Evolutionary conservation across 345 rosid species (phyloP).

Genomic region (Boechera stricta): DNA sequence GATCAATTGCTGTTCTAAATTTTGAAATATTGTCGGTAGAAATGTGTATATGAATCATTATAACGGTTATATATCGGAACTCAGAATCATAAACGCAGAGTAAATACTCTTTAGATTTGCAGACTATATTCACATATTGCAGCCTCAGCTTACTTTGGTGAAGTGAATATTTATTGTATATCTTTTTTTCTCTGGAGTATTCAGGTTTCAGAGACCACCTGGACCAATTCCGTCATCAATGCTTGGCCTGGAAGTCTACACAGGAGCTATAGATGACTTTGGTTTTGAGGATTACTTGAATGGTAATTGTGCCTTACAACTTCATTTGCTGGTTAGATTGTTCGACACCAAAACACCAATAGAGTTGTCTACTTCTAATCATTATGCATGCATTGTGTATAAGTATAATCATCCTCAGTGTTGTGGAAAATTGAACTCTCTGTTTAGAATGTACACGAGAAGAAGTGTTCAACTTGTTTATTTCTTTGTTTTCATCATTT

Average conservation of each 20-base stretch:
- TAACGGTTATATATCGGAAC: neutral
- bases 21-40: neutral
- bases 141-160: neutral
- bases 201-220: slow-evolving; percentile 88
- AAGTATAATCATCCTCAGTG: neutral
- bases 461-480: neutral
- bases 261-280: slow-evolving; percentile 76
- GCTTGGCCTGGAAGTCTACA: slow-evolving; percentile 81
- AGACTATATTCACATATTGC: neutral
- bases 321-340: neutral
- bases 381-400: no score
- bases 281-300: slow-evolving; percentile 87
- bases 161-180: neutral
- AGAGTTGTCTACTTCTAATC: neutral
- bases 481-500: neutral
- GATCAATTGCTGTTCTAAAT: neutral
- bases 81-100: neutral
- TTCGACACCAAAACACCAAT: neutral
- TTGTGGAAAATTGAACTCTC: neutral
- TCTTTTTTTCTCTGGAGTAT: slow-evolving; percentile 9
- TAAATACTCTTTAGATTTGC: neutral
- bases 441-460: neutral
- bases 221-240: slow-evolving; percentile 86
- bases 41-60: neutral
- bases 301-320: slow-evolving; percentile 49